Evolutionary conservation across 306 rosid genomes (phyloP), one percentile per base, ranked within the genome.

Genomic region (Macrotyloma uniflorum): DNA sequence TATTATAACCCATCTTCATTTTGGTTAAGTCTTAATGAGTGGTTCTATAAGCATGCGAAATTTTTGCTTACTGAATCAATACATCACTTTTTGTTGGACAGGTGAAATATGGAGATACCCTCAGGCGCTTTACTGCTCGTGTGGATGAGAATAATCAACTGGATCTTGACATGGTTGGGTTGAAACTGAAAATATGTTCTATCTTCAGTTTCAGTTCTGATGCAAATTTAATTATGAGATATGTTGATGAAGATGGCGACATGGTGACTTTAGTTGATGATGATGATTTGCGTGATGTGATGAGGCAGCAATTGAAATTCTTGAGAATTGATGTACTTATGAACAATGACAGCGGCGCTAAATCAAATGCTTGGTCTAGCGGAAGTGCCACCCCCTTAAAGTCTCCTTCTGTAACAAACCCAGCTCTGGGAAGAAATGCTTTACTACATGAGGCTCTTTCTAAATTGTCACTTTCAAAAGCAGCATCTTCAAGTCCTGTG

Each of bases 201-300:
- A 88, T 93, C 67, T 91, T 91, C 82, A 70, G 57, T 64, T 73
- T 96, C 24, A 32, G 85, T 35, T 61, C 71, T 32, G 98, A 88
- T 72, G 83, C 89, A 28, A 85, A 89, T 65, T 58, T 90, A 2
- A 73, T 47, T 30, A 64, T 96, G 87, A 89, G 90, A 23, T 96
- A 96, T 75, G 50, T 87, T 16, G 99, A 96, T 45, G 99, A 96
- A 84, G 99, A 96, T 80, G 99, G 98, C 1, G 99, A 96, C 85
- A 49, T 75, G 23, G 98, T 96, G 62, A 81, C 96, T 20, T 87
- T 96, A 1, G 93, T 84, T 64, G 93, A 91, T 64, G 97, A 91
- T 38, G 91, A 86, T 74, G 99, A 96, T 86, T 85, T 96, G 68
- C 81, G 26, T 69, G 99, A 96, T 67, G 86, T 85, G 77, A 80